A percentile compares a stretch with the other conserved stretches of the same genome.
These are phyloP conservation scores for Ophiostoma himal-ulmi DNA, from an alignment of 2,329 filamentous ascomycete genomes.

Conservation along the genomic window DNA sequence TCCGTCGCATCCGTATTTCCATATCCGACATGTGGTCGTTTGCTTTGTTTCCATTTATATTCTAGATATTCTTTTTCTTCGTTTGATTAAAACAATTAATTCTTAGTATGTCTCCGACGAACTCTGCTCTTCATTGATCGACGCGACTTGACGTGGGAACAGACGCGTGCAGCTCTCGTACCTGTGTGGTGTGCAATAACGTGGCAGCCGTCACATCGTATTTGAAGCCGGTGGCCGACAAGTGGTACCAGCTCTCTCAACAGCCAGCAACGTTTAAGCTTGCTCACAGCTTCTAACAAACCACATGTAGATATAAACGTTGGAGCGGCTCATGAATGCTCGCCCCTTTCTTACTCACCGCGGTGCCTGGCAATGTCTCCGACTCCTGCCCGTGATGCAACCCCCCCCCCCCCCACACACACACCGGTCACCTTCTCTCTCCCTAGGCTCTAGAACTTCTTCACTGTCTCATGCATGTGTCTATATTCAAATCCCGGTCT, in stretches of 20 bases:
- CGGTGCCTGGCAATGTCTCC: neutral
- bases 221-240: neutral
- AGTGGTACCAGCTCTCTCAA: neutral
- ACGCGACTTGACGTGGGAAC: neutral
- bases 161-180: neutral
- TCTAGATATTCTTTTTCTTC: neutral
- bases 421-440: too few species aligned
- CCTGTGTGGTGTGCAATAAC: neutral
- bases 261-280: neutral
- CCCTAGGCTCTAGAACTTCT: too few species aligned
- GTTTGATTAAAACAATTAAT: neutral
- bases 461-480: neutral
- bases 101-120: neutral
- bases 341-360: neutral
- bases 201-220: neutral
- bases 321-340: neutral
- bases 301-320: neutral
- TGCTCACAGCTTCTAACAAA: neutral
- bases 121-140: neutral
- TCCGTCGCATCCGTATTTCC: conserved; percentile 1
- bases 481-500: neutral
- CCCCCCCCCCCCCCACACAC: too few species aligned
- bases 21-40: neutral
- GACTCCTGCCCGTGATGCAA: neutral
- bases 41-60: neutral